Evolutionary conservation across 2,329 filamentous ascomycete genomes (phyloP).

Genomic region (Colletotrichum costaricense): DNA sequence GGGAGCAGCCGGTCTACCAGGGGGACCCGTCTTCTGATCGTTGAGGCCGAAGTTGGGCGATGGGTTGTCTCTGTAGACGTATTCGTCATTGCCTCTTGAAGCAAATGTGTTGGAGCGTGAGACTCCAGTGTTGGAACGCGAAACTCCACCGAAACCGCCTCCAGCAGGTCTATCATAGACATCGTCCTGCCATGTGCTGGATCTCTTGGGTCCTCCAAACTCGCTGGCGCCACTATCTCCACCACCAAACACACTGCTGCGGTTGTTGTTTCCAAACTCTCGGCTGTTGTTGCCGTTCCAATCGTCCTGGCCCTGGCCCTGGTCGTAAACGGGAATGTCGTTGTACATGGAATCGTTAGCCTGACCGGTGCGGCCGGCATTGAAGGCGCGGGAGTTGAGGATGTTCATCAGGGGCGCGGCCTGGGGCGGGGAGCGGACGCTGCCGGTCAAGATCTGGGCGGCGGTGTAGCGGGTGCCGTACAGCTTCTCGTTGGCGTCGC

Average conservation of each 20-base stretch:
- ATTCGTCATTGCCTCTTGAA: slow-evolving; percentile 58
- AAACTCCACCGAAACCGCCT: slow-evolving; percentile 42
- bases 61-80: slow-evolving; percentile 63
- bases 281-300: slow-evolving; percentile 84
- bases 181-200: slow-evolving; percentile 81
- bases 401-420: slow-evolving; percentile 87
- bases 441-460: slow-evolving; percentile 82
- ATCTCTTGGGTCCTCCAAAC: slow-evolving; percentile 68
- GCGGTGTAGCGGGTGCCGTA: slow-evolving; percentile 89
- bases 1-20: slow-evolving; percentile 84
- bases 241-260: slow-evolving; percentile 49
- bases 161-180: slow-evolving; percentile 72
- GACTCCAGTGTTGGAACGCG: slow-evolving; percentile 62
- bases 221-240: slow-evolving; percentile 52
- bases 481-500: slow-evolving; percentile 96
- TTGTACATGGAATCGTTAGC: slow-evolving; percentile 85
- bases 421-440: slow-evolving; percentile 80
- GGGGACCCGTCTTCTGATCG: slow-evolving; percentile 62
- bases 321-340: slow-evolving; percentile 89
- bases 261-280: slow-evolving; percentile 62
- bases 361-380: slow-evolving; percentile 61
- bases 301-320: slow-evolving; percentile 82
- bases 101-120: slow-evolving; percentile 65
- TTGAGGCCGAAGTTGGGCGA: slow-evolving; percentile 37
- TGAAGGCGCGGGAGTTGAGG: slow-evolving; percentile 87